These are phyloP conservation scores for Boletus fagicola DNA, from an alignment of 768 basidiomycete species.

Conservation along the genomic window DNA sequence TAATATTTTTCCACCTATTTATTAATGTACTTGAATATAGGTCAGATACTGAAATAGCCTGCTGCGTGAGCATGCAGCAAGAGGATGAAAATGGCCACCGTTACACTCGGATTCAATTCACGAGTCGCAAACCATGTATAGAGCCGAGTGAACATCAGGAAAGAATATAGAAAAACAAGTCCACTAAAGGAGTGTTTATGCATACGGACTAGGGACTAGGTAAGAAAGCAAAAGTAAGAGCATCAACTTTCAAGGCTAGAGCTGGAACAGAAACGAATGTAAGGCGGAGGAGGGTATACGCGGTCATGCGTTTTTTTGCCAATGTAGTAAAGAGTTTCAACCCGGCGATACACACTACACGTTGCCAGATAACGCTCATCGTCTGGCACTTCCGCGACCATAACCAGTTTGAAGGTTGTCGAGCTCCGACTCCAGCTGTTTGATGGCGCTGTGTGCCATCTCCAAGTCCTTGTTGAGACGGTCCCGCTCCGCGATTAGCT, in stretches of 20 bases:
- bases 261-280: constrained; percentile 20
- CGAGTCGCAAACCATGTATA: constrained; percentile 15
- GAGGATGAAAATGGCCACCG: no score
- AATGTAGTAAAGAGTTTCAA: constrained; percentile 3
- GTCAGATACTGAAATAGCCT: no score
- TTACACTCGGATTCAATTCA: constrained; percentile 8
- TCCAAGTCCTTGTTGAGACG: constrained; percentile 99
- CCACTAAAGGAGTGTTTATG: constrained; percentile 29
- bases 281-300: constrained; percentile 31
- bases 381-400: constrained; percentile 55
- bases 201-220: neutral
- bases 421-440: constrained; percentile 85
- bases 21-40: no score
- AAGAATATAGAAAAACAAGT: constrained; percentile 5
- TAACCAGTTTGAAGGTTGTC: constrained; percentile 88
- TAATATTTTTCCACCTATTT: no score
- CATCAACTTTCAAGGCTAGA: constrained; percentile 8
- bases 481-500: constrained; percentile 98
- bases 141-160: constrained; percentile 15
- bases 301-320: constrained; percentile 8
- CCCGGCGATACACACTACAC: neutral
- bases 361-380: constrained; percentile 13
- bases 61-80: no score
- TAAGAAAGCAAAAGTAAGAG: constrained; percentile 3
- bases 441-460: constrained; percentile 87